These are phyloP conservation scores for Lobosporangium transversale DNA, from an alignment of 192 early-diverging fungal genomes.

Conservation along the genomic window DNA sequence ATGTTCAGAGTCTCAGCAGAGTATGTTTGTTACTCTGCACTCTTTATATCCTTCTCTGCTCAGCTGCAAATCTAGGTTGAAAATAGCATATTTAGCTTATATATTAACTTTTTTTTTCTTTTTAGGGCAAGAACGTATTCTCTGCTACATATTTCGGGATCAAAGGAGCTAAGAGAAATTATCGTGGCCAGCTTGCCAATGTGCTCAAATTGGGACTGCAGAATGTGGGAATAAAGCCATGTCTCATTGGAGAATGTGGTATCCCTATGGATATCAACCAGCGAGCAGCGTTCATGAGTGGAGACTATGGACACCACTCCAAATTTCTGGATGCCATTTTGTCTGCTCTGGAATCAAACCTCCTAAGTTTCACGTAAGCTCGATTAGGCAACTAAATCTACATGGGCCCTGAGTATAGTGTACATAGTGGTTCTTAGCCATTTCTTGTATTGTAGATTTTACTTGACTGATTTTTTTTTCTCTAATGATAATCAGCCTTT, in stretches of 20 bases:
- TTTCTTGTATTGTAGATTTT: not conserved
- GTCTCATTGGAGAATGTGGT: constrained; percentile 82
- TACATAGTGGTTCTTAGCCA: no score
- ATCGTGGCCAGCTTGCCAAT: constrained; percentile 75
- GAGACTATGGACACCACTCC: constrained; percentile 77
- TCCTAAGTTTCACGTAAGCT: constrained; percentile 82
- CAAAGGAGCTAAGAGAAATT: constrained; percentile 79
- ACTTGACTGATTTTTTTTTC: constrained; percentile 1
- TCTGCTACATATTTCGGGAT: constrained; percentile 82
- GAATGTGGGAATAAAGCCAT: constrained; percentile 71
- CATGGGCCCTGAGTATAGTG: no score
- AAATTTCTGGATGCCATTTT: constrained; percentile 84
- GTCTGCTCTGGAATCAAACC: constrained; percentile 73
- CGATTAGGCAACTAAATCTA: no score
- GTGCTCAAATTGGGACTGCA: constrained; percentile 66
- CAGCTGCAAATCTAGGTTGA: no score
- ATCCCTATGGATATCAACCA: constrained; percentile 91
- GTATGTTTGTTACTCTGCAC: no score
- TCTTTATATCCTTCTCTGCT: no score
- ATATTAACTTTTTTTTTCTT: no score
- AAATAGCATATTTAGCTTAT: no score
- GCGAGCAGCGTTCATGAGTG: constrained; percentile 71
- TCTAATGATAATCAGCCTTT: constrained; percentile 57
- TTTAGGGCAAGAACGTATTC: constrained; percentile 76
- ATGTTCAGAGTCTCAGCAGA: constrained; percentile 78